Conservation (phyloP, 2,329 filamentous ascomycete genomes). For the Ophiostoma populinum region DNA sequence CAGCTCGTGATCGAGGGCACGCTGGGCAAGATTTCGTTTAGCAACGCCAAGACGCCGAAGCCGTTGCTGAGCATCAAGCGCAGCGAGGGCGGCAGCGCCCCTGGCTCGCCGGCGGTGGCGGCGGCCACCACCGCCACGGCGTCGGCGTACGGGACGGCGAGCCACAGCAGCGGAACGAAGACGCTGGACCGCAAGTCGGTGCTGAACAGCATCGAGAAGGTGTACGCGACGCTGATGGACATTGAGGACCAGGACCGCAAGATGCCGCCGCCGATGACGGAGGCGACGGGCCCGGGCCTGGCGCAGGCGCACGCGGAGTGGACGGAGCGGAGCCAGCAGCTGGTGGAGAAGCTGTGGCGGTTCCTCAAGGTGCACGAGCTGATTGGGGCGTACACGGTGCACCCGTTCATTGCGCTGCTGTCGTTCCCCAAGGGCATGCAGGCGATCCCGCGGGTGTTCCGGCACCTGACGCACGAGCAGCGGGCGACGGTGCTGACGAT, state of each 20-base stretch:
- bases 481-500: conserved; percentile 91
- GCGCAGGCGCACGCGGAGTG: conserved; percentile 65
- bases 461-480: conserved; percentile 80
- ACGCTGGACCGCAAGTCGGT: conserved; percentile 67
- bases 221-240: conserved; percentile 78
- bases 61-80: conserved; percentile 92
- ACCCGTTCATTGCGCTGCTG: conserved; percentile 92
- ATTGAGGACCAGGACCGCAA: conserved; percentile 84
- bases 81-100: conserved; percentile 31
- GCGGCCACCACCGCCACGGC: background rate
- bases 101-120: conserved; percentile 12
- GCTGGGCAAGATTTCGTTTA: conserved; percentile 95
- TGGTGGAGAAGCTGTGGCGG: conserved; percentile 70
- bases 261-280: conserved; percentile 47
- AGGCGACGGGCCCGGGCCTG: conserved; percentile 46
- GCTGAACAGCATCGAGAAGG: conserved; percentile 70
- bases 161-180: conserved; percentile 9
- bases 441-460: conserved; percentile 85
- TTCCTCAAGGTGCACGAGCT: conserved; percentile 86
- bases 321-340: conserved; percentile 49
- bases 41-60: conserved; percentile 94
- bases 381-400: conserved; percentile 57
- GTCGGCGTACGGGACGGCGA: conserved; percentile 16
- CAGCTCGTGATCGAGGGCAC: conserved; percentile 93
- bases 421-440: conserved; percentile 95